Base-by-base conservation (phyloP, 305 asterid genomes). In the Coffea humblotiana region DNA sequence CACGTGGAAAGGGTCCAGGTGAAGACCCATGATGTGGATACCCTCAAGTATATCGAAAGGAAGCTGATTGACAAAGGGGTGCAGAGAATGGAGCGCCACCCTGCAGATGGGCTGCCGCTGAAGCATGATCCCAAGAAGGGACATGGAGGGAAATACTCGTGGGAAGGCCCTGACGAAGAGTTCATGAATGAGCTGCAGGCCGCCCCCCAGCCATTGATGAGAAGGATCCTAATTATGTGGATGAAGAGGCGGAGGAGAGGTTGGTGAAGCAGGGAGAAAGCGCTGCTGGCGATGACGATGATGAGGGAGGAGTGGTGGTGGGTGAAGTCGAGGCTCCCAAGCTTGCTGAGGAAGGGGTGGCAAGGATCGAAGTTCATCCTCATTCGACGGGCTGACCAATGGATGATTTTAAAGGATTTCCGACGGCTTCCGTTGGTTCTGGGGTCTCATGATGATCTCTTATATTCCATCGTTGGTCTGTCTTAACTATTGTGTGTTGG, bases 41-140 rank as follows among this genome's bases (percentile, higher is more conserved):
- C 88, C 0, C 70, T 89, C 3, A 90, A 91, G 81, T 78, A 90
- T 82, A 75, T 90, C 0, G 92, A 90, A 75, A 82, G 61, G n/a
- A 91, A 90, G 77, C 87, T 90, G 2, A 68, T 74, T 0, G 89
- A 86, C 72, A 91, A 88, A 79, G 96, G 94, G 2, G 85, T 92
- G 6, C 88, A 80, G 37, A 77, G 97, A 54, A 45, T 87, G 81
- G 98, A 93, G 54, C 93, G 98, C 27, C 97, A 83, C 82, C 96
- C 98, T 8, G 90, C 87, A 0, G 96, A 92, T 21, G 98, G 97
- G n/a, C 86, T 91, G 27, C 98, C 95, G n/a, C 82, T 89, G 29
- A 89, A 88, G 85, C 97, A 91, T 27, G 89, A 89, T 8, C 96
- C 90, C 0, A 94, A 92, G 87, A 91, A 88, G 51, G 97, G 98